Conservation (phyloP, 2,329 filamentous ascomycete species). For the Aspergillus pseudoviridinutans region DNA sequence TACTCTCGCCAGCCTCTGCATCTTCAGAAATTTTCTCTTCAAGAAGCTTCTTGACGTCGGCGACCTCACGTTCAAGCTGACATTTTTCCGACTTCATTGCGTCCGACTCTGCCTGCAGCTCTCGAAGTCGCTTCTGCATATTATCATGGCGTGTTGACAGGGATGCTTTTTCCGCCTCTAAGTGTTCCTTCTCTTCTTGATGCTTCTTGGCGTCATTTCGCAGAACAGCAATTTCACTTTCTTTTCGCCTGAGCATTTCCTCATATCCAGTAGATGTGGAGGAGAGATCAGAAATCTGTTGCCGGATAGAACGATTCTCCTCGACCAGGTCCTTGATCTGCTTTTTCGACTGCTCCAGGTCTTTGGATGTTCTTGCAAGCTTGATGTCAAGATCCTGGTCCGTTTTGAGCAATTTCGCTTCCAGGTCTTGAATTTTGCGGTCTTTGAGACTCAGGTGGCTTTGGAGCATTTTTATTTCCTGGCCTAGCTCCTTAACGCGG, state of each 20-base stretch:
- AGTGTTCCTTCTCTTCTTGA: conserved; percentile 71
- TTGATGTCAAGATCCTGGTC: conserved; percentile 90
- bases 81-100: conserved; percentile 79
- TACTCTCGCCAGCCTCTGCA: conserved; percentile 74
- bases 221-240: conserved; percentile 83
- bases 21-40: conserved; percentile 88
- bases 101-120: conserved; percentile 82
- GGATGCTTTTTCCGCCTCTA: conserved; percentile 73
- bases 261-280: conserved; percentile 93
- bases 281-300: conserved; percentile 81
- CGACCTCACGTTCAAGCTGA: conserved; percentile 81
- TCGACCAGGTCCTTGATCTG: conserved; percentile 72
- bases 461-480: conserved; percentile 85
- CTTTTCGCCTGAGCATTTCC: conserved; percentile 86
- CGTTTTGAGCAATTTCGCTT: conserved; percentile 74
- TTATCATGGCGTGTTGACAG: conserved; percentile 75
- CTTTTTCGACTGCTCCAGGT: conserved; percentile 68
- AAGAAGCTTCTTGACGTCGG: conserved; percentile 80
- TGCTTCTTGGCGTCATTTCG: conserved; percentile 79
- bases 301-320: conserved; percentile 77
- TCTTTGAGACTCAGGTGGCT: conserved; percentile 88
- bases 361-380: conserved; percentile 71
- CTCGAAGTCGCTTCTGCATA: conserved; percentile 69
- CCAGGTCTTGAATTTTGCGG: conserved; percentile 81
- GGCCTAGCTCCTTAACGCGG: conserved; percentile 70